Percentiles rank a stretch among this genome's conserved stretches.
phyloP scores from a whole-genome alignment of 768 basidiomycete species.

The Serendipita sp. region DNA sequence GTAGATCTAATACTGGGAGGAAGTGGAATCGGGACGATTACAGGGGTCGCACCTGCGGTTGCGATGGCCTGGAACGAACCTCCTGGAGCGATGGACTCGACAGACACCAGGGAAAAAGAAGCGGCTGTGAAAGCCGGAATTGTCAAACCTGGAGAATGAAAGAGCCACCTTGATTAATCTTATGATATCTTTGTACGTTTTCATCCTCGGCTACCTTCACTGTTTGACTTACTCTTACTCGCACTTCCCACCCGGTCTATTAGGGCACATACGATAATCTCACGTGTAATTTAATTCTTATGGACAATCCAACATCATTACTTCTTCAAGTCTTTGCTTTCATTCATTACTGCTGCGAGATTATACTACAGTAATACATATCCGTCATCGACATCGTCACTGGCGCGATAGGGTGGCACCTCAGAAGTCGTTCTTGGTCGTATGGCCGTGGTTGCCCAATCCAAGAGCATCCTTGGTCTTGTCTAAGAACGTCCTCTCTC shows the following conservation, averaged over 20 bases:
- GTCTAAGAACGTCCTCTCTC: constrained; percentile 20
- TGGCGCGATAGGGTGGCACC: background rate
- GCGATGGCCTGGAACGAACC: background rate
- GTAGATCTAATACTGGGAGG: background rate
- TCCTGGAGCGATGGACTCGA: background rate
- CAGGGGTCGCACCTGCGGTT: background rate
- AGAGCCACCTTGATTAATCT: background rate
- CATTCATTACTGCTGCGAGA: background rate
- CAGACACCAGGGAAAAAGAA: constrained; percentile 3
- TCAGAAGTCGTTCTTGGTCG: background rate
- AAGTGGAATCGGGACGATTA: constrained; percentile 2
- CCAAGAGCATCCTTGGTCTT: constrained; percentile 41
- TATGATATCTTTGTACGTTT: background rate
- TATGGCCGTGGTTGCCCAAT: background rate
- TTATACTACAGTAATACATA: background rate
- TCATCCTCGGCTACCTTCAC: too few species aligned
- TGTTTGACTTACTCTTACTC: background rate
- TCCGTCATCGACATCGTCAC: background rate
- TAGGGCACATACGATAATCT: background rate
- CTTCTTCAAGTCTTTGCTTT: background rate
- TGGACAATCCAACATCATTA: background rate
- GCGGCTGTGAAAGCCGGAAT: background rate
- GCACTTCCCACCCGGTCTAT: background rate
- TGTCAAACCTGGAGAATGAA: constrained; percentile 3
- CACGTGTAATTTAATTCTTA: background rate